Base-by-base conservation (phyloP, 2,329 filamentous ascomycete species). In the Colletotrichum sublineola region DNA sequence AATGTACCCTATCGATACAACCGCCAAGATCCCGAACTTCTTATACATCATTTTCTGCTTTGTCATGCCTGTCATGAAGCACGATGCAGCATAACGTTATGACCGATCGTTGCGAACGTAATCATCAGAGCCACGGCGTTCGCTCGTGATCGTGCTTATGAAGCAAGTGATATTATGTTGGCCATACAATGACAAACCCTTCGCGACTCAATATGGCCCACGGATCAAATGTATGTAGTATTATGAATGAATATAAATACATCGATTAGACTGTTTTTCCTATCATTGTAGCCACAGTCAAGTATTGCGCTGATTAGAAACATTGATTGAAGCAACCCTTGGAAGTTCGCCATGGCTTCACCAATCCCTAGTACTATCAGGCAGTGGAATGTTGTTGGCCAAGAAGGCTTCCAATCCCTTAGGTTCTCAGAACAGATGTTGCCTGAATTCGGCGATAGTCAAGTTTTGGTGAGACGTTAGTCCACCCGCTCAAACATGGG, bases 401-500 rank as follows among this genome's bases (percentile, higher is more conserved):
- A 61, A 46, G 48, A 61, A 24, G 71, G 71, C 3, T 11, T 62
- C 5, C 46, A 64, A 5, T 73, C 62, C 7, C 67, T 74, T 5
- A 33, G 48, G 12, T 58, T 71, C n/a, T 67, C 57, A 3, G 66
- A 71, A 36, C 52, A 67, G 12, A 7, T 42, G 1, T 4, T 70
- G 11, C 58, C 73, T 31, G 62, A 60, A 6, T 7, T 74, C 1
- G 70, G 73, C 7, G 70, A 73, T 12, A 56, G 65, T 24, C 56
- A 74, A 42, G 73, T 74, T 6, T 48, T 74, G 3, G 73, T 74
- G 20, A 73, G 63, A 42, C 44, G 70, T 74, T 8, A 33, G 57
- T 48, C 9, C 81, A 83, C 61, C 85, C 83, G 14, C 86, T 40
- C 5, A 83, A 5, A 85, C 86, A 42, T 88, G 80, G 88, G 84